A percentile compares a stretch with the other conserved stretches of the same genome.
These are phyloP conservation scores for Danielozyma ontarioensis DNA, from an alignment of 805 yeast genomes.

Conservation along the genomic window DNA sequence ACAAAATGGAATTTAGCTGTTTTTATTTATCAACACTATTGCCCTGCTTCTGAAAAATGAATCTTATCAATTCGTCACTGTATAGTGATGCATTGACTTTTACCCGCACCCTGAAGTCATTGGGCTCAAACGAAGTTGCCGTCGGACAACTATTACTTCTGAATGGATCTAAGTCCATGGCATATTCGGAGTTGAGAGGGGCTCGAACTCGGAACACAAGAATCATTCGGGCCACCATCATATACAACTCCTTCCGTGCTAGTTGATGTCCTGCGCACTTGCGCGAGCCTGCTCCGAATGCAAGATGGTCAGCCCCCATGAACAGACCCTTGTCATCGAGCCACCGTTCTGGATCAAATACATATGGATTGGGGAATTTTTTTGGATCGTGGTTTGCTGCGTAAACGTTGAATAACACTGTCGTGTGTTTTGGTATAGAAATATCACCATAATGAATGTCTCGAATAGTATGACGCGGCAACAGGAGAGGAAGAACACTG, in stretches of 20 bases:
- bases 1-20: neutral
- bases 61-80: too few species aligned
- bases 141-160: slow-evolving; percentile 46
- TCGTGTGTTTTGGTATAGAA: slow-evolving; percentile 51
- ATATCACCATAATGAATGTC: slow-evolving; percentile 36
- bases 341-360: slow-evolving; percentile 52
- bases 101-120: slow-evolving; percentile 29
- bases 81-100: too few species aligned
- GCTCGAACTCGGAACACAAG: slow-evolving; percentile 44
- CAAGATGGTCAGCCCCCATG: slow-evolving; percentile 32
- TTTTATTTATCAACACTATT: too few species aligned
- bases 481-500: slow-evolving; percentile 61
- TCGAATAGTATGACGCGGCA: slow-evolving; percentile 59
- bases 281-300: slow-evolving; percentile 70
- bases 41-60: too few species aligned
- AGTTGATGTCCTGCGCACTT: slow-evolving; percentile 67
- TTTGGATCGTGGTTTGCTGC: slow-evolving; percentile 62
- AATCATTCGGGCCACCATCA: slow-evolving; percentile 48
- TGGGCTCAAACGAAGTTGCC: slow-evolving; percentile 63
- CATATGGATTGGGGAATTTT: slow-evolving; percentile 38
- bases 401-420: slow-evolving; percentile 60
- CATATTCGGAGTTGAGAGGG: slow-evolving; percentile 25
- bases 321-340: slow-evolving; percentile 19
- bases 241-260: slow-evolving; percentile 62
- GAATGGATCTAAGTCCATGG: slow-evolving; percentile 49